phyloP scores from a whole-genome alignment of 2,329 filamentous ascomycete species.

The Ophiocordyceps australis region DNA sequence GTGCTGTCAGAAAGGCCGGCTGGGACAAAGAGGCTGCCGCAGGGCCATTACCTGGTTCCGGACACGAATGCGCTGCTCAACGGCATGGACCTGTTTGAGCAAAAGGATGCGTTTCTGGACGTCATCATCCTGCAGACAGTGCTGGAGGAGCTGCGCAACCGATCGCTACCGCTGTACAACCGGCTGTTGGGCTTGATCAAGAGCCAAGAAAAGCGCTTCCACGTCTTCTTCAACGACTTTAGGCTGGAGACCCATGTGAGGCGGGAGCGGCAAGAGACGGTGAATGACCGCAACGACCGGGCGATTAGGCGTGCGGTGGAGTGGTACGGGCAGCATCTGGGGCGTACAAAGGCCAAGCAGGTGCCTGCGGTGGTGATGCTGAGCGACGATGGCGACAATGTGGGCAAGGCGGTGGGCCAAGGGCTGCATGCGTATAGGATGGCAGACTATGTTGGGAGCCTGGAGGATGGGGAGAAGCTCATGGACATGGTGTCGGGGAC shows the following conservation, averaged over 20 bases:
- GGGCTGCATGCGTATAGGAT: conserved; percentile 51
- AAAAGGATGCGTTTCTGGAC: conserved; percentile 81
- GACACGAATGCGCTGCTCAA: conserved; percentile 93
- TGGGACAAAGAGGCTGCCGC: conserved; percentile 62
- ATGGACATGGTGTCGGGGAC: conserved; percentile 86
- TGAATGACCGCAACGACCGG: conserved; percentile 93
- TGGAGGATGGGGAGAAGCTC: conserved; percentile 70
- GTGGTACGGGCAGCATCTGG: conserved; percentile 80
- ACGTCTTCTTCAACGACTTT: conserved; percentile 99
- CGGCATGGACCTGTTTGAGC: conserved; percentile 94
- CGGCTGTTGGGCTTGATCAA: conserved; percentile 78
- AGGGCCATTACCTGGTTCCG: conserved; percentile 85
- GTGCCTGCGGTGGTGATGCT: conserved; percentile 77
- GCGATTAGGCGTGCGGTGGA: conserved; percentile 71
- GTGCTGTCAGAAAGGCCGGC: conserved; percentile 79
- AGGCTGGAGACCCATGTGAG: conserved; percentile 75
- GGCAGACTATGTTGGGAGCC: conserved; percentile 60
- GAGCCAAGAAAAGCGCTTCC: conserved; percentile 93
- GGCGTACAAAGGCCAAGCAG: conserved; percentile 38
- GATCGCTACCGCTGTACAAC: conserved; percentile 88
- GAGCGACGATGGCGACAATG: conserved; percentile 78
- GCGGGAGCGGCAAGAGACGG: conserved; percentile 59
- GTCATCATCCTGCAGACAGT: conserved; percentile 95
- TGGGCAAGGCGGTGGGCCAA: conserved; percentile 65
- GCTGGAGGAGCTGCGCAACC: conserved; percentile 85